Evolutionary conservation across 768 basidiomycete species (phyloP).

Genomic region (Rhizopogon vinicolor): DNA sequence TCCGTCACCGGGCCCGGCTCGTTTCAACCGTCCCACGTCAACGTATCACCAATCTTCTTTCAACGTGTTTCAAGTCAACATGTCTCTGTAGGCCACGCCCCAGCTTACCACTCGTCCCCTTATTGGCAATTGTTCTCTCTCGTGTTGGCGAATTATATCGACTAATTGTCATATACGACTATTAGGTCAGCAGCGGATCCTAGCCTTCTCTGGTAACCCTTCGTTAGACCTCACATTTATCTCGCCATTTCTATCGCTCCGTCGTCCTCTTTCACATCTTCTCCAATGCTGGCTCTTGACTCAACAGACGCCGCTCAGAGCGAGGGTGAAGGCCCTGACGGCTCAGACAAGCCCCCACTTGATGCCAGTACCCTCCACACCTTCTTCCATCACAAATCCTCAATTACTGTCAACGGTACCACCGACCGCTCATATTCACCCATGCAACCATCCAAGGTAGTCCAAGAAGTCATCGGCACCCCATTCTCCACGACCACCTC

Average conservation of each 20-base stretch:
- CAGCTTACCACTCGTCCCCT: constrained; percentile 6
- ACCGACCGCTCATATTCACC: constrained; percentile 11
- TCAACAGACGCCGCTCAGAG: constrained; percentile 47
- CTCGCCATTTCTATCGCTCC: constrained; percentile 12
- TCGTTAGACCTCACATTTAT: constrained; percentile 8
- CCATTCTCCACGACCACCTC: constrained; percentile 34
- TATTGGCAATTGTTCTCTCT: constrained; percentile 8
- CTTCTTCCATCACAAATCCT: constrained; percentile 5
- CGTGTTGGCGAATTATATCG: no score
- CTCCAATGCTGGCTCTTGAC: constrained; percentile 39
- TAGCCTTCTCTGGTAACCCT: background rate
- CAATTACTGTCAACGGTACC: constrained; percentile 11
- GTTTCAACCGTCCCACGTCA: constrained; percentile 3
- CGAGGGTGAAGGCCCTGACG: constrained; percentile 54
- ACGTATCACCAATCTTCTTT: constrained; percentile 3
- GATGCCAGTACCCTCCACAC: constrained; percentile 15
- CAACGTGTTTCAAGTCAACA: constrained; percentile 27
- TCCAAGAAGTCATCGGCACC: constrained; percentile 14
- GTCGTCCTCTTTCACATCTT: constrained; percentile 10
- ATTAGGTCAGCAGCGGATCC: background rate
- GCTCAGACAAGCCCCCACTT: constrained; percentile 57
- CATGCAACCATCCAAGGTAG: constrained; percentile 13
- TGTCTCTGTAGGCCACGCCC: constrained; percentile 29
- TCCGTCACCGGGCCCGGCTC: constrained; percentile 2
- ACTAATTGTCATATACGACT: no score